These are phyloP conservation scores for Elongisporangium undulatum DNA, from an alignment of 352 stramenopile genomes.

Conservation along the genomic window DNA sequence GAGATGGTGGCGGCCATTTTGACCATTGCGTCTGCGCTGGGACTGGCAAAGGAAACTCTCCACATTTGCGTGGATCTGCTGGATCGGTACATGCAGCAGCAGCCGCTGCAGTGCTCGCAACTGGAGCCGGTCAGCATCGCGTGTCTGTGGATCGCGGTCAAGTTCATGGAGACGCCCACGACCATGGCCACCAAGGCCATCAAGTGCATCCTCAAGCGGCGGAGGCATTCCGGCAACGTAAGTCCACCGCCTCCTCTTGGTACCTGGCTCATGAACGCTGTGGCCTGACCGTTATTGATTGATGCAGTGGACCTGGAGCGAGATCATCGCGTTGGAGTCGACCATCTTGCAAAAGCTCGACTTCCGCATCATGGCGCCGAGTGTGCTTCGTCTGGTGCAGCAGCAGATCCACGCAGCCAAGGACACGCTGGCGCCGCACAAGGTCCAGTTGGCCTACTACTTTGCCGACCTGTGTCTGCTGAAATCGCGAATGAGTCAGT, in stretches of 20 bases:
- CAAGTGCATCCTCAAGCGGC: constrained; percentile 56
- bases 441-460: constrained; percentile 53
- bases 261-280: not conserved
- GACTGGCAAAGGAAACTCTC: constrained; percentile 51
- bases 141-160: constrained; percentile 71
- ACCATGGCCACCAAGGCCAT: constrained; percentile 56
- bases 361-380: constrained; percentile 54
- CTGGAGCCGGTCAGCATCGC: constrained; percentile 60
- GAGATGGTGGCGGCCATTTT: constrained; percentile 62
- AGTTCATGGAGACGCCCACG: constrained; percentile 59
- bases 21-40: constrained; percentile 59
- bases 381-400: constrained; percentile 39
- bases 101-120: constrained; percentile 13
- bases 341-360: constrained; percentile 35
- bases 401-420: constrained; percentile 25
- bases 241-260: constrained; percentile 1
- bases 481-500: constrained; percentile 32
- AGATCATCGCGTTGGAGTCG: constrained; percentile 50
- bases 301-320: constrained; percentile 56
- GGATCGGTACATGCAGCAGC: constrained; percentile 37
- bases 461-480: constrained; percentile 56
- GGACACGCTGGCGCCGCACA: constrained; percentile 11
- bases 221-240: constrained; percentile 60
- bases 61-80: constrained; percentile 53
- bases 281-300: not conserved